Percentiles rank a stretch among this genome's conserved stretches.
Conservation (phyloP, 2,329 filamentous ascomycete species). For the Blumeria graminis region DNA sequence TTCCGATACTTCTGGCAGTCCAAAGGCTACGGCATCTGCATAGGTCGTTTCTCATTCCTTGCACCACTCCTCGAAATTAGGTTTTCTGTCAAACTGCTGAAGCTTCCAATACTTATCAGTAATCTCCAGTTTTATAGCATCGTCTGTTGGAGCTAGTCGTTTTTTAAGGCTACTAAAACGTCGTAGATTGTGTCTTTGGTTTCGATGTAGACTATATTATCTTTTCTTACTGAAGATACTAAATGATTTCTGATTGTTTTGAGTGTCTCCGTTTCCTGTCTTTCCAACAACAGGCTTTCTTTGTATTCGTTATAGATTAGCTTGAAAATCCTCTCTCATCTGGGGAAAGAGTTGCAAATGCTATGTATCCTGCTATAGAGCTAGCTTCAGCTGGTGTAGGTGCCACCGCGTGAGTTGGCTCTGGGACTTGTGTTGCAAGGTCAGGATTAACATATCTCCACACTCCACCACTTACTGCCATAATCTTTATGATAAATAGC, state of each 20-base stretch:
- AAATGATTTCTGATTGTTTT: not conserved
- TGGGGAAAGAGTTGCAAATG: not conserved
- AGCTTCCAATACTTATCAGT: not conserved
- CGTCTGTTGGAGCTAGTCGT: not conserved
- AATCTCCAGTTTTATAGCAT: not conserved
- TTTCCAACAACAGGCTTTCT: not conserved
- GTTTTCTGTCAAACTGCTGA: not conserved
- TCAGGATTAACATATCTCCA: not conserved
- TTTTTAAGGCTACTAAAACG: not conserved
- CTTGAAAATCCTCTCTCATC: not conserved
- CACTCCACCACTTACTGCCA: not conserved
- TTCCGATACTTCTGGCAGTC: not conserved
- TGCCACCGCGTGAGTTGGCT: not conserved
- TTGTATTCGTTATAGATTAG: not conserved
- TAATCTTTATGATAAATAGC: not conserved
- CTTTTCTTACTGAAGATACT: not conserved
- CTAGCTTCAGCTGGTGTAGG: not conserved
- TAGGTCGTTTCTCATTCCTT: not conserved
- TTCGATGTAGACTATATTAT: conserved; percentile 1
- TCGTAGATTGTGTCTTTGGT: not conserved
- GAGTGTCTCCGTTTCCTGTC: not conserved
- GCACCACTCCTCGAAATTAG: not conserved
- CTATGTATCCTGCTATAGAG: not conserved
- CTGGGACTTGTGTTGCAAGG: not conserved
- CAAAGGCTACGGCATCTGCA: not conserved